Percentiles rank a stretch among this genome's conserved stretches.
Conservation (phyloP, 1,139 yeast species). For the Pneumocystis sp. region DNA sequence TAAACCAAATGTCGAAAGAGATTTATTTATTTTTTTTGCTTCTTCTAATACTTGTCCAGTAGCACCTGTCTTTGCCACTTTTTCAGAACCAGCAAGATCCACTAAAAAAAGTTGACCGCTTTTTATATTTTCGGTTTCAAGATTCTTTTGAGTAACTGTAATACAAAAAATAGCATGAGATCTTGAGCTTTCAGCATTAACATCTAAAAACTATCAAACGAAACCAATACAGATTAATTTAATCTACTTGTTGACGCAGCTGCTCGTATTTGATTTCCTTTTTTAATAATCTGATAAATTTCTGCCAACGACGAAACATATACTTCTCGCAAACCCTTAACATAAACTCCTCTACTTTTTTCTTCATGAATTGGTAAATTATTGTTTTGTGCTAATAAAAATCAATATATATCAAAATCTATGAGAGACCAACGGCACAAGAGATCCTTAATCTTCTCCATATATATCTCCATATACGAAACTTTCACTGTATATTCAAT, state of each 20-base stretch:
- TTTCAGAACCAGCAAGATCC: conserved; percentile 83
- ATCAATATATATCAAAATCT: background rate
- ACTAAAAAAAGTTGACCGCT: conserved; percentile 60
- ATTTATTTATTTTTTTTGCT: conserved; percentile 68
- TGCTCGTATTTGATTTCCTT: conserved; percentile 43
- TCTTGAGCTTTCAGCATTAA: conserved; percentile 66
- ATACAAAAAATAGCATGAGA: conserved; percentile 72
- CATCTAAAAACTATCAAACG: conserved; percentile 20
- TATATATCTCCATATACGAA: conserved; percentile 67
- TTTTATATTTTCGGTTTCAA: conserved; percentile 43
- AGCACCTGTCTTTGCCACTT: conserved; percentile 71
- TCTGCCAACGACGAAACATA: conserved; percentile 48
- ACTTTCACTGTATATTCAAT: conserved; percentile 56
- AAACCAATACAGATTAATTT: background rate
- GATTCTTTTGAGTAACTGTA: conserved; percentile 43
- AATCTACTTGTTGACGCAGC: conserved; percentile 38
- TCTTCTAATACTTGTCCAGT: conserved; percentile 64
- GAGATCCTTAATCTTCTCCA: conserved; percentile 62
- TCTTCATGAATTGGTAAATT: conserved; percentile 53
- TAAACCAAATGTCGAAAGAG: conserved; percentile 63
- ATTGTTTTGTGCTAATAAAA: conserved; percentile 15
- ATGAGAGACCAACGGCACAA: conserved; percentile 21
- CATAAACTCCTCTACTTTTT: conserved; percentile 50
- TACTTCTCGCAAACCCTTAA: conserved; percentile 49
- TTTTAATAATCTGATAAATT: conserved; percentile 38